Evolutionary conservation across 2,329 filamentous ascomycete genomes (phyloP), one percentile per base, ranked within the genome.

Genomic region (Fusarium armeniacum): DNA sequence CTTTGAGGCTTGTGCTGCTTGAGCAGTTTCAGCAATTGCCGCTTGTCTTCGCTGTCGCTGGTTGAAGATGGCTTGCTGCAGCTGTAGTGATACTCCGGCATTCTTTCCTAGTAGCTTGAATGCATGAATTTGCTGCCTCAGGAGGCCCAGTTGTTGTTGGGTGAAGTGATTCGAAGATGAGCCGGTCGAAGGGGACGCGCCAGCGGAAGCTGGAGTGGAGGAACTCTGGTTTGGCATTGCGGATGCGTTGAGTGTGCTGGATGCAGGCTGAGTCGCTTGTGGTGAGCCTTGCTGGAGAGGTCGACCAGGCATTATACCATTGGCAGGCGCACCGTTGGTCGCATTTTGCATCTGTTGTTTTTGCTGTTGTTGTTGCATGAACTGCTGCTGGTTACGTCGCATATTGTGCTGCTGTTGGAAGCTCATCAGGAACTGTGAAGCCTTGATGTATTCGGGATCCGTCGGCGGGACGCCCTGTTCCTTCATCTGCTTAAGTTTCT

Each of bases 401-500:
- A 86, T 84, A 58, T 86, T 84, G 68, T 88, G 87, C 72, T 90
- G 87, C 67, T 89, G 87, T 71, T 93, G 91, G 57, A 97, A 87
- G 72, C 86, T 89, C 38, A 87, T 80, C 67, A 98, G 86, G 65
- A 97, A 89, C 66, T 91, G 89, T 56, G 93, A 90, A 33, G 90
- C 88, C 81, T 96, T 97, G 75, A 95, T 86, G 76, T 91, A 94
- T 78, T 98, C 94, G 46, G 95, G 95, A 76, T 98, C 94, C 59
- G 87, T 91, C 59, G 90, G 86, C 41, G 93, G 89, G 26, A 97
- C 91, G 72, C 94, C 94, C 75, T 91, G 87, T 58, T 92, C 88
- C 81, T 95, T 96, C 92, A 98, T 94, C 79, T 93, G 89, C 77
- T 92, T 91, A 71, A 92, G 96, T 86, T 93, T 94, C 94, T 98